phyloP scores from a whole-genome alignment of 768 basidiomycete species.

The Paxillus ammoniavirescens region DNA sequence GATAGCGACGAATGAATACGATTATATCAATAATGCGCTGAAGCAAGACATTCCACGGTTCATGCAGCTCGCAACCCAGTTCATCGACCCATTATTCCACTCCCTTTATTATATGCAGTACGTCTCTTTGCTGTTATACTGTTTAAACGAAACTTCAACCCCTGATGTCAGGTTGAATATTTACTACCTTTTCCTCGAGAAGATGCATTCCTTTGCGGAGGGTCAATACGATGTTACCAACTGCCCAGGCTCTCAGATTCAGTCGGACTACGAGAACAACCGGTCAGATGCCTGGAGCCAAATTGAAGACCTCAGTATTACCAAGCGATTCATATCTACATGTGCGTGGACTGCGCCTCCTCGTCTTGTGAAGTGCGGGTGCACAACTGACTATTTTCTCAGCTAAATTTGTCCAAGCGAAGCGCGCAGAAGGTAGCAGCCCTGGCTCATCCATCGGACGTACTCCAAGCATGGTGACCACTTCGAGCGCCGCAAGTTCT shows the following conservation, averaged over 20 bases:
- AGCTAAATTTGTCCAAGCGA: slow-evolving; percentile 71
- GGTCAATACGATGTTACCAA: slow-evolving; percentile 74
- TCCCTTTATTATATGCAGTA: slow-evolving; percentile 99
- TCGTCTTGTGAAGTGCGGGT: background rate
- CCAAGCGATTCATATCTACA: slow-evolving; percentile 81
- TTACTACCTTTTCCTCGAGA: slow-evolving; percentile 92
- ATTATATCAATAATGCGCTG: slow-evolving; percentile 85
- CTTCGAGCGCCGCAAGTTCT: slow-evolving; percentile 27
- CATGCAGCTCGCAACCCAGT: slow-evolving; percentile 80
- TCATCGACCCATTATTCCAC: slow-evolving; percentile 97
- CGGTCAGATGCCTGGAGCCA: slow-evolving; percentile 80
- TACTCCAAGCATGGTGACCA: slow-evolving; percentile 23
- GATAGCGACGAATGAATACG: slow-evolving; percentile 87
- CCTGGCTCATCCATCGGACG: slow-evolving; percentile 36
- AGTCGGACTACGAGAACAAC: slow-evolving; percentile 71
- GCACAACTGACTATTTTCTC: slow-evolving; percentile 11
- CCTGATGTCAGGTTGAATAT: slow-evolving; percentile 69
- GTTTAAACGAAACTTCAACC: background rate
- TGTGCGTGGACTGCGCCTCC: slow-evolving; percentile 49
- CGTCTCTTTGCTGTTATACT: slow-evolving; percentile 33
- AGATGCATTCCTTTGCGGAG: slow-evolving; percentile 83
- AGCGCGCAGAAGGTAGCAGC: slow-evolving; percentile 36
- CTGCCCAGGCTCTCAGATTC: slow-evolving; percentile 66
- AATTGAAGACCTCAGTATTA: slow-evolving; percentile 79
- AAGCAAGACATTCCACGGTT: slow-evolving; percentile 95